Evolutionary conservation across 2,329 filamentous ascomycete species (phyloP), one percentile per base, ranked within the genome.

Genomic region (Hyphodiscus sp.): DNA sequence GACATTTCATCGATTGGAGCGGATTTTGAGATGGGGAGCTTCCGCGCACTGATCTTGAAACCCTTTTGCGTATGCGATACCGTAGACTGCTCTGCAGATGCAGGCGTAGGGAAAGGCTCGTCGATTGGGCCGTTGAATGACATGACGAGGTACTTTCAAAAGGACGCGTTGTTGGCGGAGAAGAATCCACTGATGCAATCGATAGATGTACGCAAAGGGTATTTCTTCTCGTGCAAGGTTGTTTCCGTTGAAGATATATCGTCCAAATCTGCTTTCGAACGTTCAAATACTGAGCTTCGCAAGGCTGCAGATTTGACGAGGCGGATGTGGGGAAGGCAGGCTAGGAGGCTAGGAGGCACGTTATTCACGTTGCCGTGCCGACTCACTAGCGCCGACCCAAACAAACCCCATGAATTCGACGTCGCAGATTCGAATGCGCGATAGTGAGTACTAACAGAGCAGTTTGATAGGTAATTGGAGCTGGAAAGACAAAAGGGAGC

Each of bases 21-120:
- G 45, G 91, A 84, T 71, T 96, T 96, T 63, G 95, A 87, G 70
- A 99, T 99, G 58, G 94, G 94, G 49, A 94, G 84, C 75, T 96
- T 96, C 68, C 90, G 87, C 51, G 89, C 89, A 26, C 81, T 81
- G 70, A 97, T 85, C 64, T 75, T 80, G 76, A 92, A 95, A 65
- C 78, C 79, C 59, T 79, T 76, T 64, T 88, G 83, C 2, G 70
- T 71, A 69, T 83, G 77, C 20, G 74, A 73, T 33, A 69, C 73
- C 15, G 86, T 86, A 7, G 82, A 78, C 47, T 74, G 72, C 9
- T 73, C 69, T 60, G 81, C 70, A 63, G 75, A 66, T 64, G 69
- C 67, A 7, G 79, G 72, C 45, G 73, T 74, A 13, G 81, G 80
- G 63, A 76, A 83, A n/a, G 76, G 74, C 63, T 83, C 78, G 64